Conservation (phyloP, 176 grass and related monocot species). For the Chrysopogon serrulatus region DNA sequence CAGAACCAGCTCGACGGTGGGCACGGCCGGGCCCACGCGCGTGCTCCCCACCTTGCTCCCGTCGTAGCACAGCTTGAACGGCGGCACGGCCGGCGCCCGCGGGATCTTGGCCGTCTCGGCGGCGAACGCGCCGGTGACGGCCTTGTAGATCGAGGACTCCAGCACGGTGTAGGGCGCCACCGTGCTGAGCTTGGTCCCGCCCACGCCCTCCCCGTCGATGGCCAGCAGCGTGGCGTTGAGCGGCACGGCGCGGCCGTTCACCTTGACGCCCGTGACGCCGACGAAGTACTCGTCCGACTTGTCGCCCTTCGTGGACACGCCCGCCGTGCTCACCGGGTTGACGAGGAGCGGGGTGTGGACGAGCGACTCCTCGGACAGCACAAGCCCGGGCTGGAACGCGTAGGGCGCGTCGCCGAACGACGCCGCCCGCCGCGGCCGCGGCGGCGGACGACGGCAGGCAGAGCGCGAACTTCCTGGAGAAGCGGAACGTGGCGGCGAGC, state of each 20-base stretch:
- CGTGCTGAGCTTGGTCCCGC: constrained; percentile 75
- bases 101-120: constrained; percentile 35
- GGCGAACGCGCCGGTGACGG: constrained; percentile 49
- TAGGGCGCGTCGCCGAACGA: constrained; percentile 64
- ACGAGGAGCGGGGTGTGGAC: constrained; percentile 64
- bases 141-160: constrained; percentile 59
- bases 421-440: background rate
- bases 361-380: constrained; percentile 36
- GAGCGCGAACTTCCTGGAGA: constrained; percentile 62
- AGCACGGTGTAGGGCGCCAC: constrained; percentile 64
- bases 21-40: constrained; percentile 51
- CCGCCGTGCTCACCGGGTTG: constrained; percentile 76
- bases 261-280: constrained; percentile 50
- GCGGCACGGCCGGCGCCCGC: constrained; percentile 25
- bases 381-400: constrained; percentile 37
- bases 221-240: constrained; percentile 52
- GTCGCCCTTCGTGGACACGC: constrained; percentile 31
- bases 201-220: constrained; percentile 50
- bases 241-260: constrained; percentile 48
- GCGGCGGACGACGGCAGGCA: constrained; percentile 49
- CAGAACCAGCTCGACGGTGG: constrained; percentile 58
- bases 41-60: constrained; percentile 44
- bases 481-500: constrained; percentile 58
- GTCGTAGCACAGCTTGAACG: constrained; percentile 70
- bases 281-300: constrained; percentile 82